A percentile compares a stretch with the other conserved stretches of the same genome.
phyloP scores from a whole-genome alignment of 768 basidiomycete species.

The Thelephora aurantiotincta region DNA sequence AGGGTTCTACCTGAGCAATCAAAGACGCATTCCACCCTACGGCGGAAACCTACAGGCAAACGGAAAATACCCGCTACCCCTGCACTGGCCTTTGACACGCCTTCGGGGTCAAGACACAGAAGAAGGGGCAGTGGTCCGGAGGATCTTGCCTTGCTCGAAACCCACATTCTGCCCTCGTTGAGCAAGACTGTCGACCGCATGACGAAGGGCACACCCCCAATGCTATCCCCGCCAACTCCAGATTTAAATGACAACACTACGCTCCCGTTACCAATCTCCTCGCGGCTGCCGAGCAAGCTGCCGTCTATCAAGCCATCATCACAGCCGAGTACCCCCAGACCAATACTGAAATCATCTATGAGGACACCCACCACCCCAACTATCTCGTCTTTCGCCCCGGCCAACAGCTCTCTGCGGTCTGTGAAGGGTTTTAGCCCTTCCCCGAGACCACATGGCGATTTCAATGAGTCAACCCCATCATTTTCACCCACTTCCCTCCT shows the following conservation, averaged over 20 bases:
- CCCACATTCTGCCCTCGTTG: constrained; percentile 53
- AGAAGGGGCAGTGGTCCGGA: constrained; percentile 27
- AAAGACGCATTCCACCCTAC: background rate
- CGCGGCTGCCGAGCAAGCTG: background rate
- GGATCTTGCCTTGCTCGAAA: constrained; percentile 46
- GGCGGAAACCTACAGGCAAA: constrained; percentile 4
- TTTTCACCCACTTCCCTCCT: background rate
- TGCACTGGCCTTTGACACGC: background rate
- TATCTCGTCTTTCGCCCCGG: background rate
- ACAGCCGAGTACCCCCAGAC: background rate
- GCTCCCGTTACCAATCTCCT: background rate
- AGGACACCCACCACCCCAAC: background rate
- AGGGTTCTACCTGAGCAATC: background rate
- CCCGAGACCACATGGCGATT: background rate
- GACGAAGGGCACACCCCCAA: constrained; percentile 26
- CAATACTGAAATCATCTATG: constrained; percentile 2
- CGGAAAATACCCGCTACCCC: background rate
- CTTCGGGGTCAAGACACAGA: background rate
- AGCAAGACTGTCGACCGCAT: constrained; percentile 63
- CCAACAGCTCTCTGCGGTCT: constrained; percentile 2
- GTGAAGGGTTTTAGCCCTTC: background rate
- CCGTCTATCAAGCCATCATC: background rate
- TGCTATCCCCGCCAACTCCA: constrained; percentile 6
- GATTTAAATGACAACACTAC: background rate
- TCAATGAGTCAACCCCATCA: background rate